Evolutionary conservation across 805 yeast genomes (phyloP).

Genomic region (Barnettozyma sp.): DNA sequence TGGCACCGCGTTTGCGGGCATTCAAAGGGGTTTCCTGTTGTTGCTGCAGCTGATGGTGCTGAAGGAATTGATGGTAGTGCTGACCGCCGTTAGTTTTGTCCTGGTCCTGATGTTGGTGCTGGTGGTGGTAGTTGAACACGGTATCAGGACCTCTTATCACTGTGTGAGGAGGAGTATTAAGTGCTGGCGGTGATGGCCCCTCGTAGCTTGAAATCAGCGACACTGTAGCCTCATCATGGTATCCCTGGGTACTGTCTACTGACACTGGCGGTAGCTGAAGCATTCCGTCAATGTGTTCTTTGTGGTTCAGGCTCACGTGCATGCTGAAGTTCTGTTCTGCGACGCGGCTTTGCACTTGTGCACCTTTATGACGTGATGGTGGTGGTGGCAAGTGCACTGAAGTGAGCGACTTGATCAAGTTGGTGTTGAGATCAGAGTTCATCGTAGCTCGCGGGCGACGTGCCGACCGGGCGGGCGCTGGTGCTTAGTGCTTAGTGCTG

Average conservation of each 20-base stretch:
- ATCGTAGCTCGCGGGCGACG: no score
- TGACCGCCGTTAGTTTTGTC: no score
- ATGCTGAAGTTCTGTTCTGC: no score
- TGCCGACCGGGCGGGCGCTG: no score
- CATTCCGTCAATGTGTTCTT: background rate
- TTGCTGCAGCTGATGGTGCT: slow-evolving; percentile 8
- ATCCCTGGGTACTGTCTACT: background rate
- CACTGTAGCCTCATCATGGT: background rate
- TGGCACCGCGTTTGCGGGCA: slow-evolving; percentile 17
- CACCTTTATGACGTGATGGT: slow-evolving; percentile 19
- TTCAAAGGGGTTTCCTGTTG: slow-evolving; percentile 22
- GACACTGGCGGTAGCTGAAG: background rate
- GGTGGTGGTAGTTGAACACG: background rate
- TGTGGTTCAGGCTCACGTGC: background rate
- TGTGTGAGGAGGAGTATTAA: slow-evolving; percentile 26
- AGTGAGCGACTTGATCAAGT: slow-evolving; percentile 31
- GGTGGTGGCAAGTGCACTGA: slow-evolving; percentile 38
- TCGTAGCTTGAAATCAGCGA: background rate
- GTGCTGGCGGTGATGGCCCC: slow-evolving; percentile 9
- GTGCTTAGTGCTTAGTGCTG: no score
- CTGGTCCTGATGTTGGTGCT: slow-evolving; percentile 1
- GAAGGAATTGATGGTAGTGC: no score
- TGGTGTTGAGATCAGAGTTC: slow-evolving; percentile 26
- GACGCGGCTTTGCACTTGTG: background rate
- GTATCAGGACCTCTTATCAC: slow-evolving; percentile 14